A percentile compares a stretch with the other conserved stretches of the same genome.
phyloP scores from a whole-genome alignment of 2,329 filamentous ascomycete genomes.

The Nemania serpens region DNA sequence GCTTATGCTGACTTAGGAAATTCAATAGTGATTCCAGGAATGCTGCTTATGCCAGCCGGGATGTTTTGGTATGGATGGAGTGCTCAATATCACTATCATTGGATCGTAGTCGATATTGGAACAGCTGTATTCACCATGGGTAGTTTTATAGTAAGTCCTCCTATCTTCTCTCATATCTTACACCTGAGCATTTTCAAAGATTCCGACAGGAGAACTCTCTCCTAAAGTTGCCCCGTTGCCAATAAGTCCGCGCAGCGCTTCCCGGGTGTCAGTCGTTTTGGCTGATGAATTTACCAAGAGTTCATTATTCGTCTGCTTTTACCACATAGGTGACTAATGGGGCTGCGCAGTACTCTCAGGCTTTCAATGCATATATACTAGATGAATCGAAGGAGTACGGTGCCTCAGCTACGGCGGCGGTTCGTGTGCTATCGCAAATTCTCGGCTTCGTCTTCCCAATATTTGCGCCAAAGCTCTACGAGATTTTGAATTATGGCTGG shows the following conservation, averaged over 20 bases:
- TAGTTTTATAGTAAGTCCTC: constrained; percentile 47
- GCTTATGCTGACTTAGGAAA: constrained; percentile 3
- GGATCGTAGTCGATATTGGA: constrained; percentile 64
- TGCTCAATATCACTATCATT: constrained; percentile 55
- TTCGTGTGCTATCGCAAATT: constrained; percentile 57
- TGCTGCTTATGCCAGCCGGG: constrained; percentile 54
- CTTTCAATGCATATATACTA: constrained; percentile 59
- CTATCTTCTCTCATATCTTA: not conserved
- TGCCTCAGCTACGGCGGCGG: constrained; percentile 53
- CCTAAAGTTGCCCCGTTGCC: too few relatives aligned
- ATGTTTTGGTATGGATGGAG: constrained; percentile 63
- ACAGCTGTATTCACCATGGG: constrained; percentile 58
- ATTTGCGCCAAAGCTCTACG: constrained; percentile 51
- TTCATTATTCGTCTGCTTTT: not conserved
- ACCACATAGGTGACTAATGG: not conserved
- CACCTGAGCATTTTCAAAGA: not conserved
- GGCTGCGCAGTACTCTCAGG: constrained; percentile 48
- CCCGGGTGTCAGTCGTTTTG: not conserved
- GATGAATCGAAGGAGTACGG: constrained; percentile 50
- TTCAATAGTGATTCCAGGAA: constrained; percentile 39
- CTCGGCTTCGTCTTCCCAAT: constrained; percentile 61
- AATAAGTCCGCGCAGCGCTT: not conserved
- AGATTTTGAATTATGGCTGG: constrained; percentile 45
- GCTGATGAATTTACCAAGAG: not conserved
- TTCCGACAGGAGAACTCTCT: too few relatives aligned